Evolutionary conservation across 805 yeast genomes (phyloP).

Genomic region (Cyberlindnera mycetangii): DNA sequence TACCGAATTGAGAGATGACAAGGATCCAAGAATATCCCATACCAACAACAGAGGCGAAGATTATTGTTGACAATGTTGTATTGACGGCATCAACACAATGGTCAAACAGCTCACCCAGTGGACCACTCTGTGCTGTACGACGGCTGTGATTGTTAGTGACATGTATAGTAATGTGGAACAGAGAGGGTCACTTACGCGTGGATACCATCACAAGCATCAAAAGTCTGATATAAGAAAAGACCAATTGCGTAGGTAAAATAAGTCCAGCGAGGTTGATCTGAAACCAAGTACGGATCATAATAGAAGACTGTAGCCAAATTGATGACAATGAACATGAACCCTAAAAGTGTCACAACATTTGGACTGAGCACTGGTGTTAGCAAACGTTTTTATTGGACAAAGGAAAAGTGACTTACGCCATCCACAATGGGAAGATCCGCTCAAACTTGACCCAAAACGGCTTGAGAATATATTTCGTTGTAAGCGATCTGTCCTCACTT

Average conservation of each 20-base stretch:
- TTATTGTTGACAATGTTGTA: constrained; percentile 73
- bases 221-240: constrained; percentile 86
- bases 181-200: constrained; percentile 38
- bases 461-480: constrained; percentile 72
- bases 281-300: constrained; percentile 65
- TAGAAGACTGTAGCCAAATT: constrained; percentile 65
- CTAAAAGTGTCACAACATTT: constrained; percentile 79
- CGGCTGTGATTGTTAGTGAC: constrained; percentile 35
- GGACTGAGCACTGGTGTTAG: constrained; percentile 39
- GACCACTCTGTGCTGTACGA: constrained; percentile 92
- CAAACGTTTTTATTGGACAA: neutral
- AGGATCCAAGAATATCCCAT: constrained; percentile 66
- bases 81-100: constrained; percentile 78
- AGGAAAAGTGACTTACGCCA: constrained; percentile 47
- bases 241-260: constrained; percentile 77
- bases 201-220: constrained; percentile 94
- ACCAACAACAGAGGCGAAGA: constrained; percentile 74
- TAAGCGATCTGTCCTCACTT: constrained; percentile 76
- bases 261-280: constrained; percentile 69
- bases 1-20: constrained; percentile 65
- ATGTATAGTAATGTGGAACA: neutral
- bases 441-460: constrained; percentile 81
- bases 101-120: constrained; percentile 91
- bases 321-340: constrained; percentile 65
- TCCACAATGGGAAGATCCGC: constrained; percentile 70